phyloP scores from a whole-genome alignment of 2,329 filamentous ascomycete species.

The Cladosporium sp. region DNA sequence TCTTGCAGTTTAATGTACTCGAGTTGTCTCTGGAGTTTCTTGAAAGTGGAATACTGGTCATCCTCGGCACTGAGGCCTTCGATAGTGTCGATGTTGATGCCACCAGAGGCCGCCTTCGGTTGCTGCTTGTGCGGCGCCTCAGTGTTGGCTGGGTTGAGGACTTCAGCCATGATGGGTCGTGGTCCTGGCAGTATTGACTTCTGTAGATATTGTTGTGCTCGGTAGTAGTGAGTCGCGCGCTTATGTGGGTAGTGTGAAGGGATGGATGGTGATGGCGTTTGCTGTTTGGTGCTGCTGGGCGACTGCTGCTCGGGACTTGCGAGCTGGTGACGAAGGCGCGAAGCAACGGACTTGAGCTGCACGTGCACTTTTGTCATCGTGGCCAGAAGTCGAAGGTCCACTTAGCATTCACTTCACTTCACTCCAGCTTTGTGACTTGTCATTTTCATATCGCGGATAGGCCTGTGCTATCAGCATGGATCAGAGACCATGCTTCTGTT shows the following conservation, averaged over 20 bases:
- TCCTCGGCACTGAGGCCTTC: conserved; percentile 76
- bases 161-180: conserved; percentile 63
- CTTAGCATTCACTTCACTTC: background rate
- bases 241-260: background rate
- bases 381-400: background rate
- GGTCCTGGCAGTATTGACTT: background rate
- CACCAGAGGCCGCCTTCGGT: conserved; percentile 73
- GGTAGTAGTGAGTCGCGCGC: background rate
- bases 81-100: conserved; percentile 64
- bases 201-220: background rate
- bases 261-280: conserved; percentile 4
- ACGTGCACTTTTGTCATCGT: background rate
- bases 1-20: conserved; percentile 98
- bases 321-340: conserved; percentile 8
- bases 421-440: background rate
- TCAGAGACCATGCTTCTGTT: too few relatives aligned
- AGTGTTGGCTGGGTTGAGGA: conserved; percentile 74
- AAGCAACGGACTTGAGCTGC: conserved; percentile 2
- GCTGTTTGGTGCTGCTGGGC: background rate
- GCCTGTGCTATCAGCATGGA: too few relatives aligned
- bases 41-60: conserved; percentile 92
- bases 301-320: background rate
- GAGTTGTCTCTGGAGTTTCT: conserved; percentile 92
- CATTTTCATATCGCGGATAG: too few relatives aligned
- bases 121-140: conserved; percentile 77